Base-by-base conservation (phyloP, 1,284 basidiomycete species). In the Trichosporon sp. region DNA sequence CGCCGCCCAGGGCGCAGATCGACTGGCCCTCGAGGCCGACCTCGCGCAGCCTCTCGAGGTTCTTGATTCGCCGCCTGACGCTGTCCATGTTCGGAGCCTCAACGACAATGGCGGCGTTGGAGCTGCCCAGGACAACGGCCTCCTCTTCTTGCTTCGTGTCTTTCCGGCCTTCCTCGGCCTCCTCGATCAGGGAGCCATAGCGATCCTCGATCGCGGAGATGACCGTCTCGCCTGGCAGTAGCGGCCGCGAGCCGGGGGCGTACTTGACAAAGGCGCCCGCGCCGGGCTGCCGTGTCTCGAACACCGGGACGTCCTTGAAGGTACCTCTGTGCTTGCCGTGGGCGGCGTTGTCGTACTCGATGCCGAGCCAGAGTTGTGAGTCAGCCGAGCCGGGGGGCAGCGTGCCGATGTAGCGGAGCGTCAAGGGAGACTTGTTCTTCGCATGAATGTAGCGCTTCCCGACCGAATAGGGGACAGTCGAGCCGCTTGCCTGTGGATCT, bases 321-420 rank as follows among this genome's bases (percentile, higher is more conserved):
- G 85, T 80, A 12, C 96, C 96, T 74, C 90, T 88, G 79, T 98
- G 95, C 81, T 92, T 96, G 29, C 95, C 95, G 65, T 92, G 87
- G 1, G 79, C 70, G 5, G 90, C 86, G 77, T 94, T 89, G 77
- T 99, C 96, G 92, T 95, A 99, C 84, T 98, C 95, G 65, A 98
- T 87, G 13, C 96, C 96, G 4, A 95, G 87, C 95, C 96, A 99
- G 15, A 83, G 67, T 11, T 68, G 62, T 12, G 13, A 27, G 18
- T 42, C 51, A 11, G 66, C 66, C 31, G 34, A 32, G n/a, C 65
- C 35, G 1, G 76, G 74, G 3, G 56, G 56, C 0, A 81, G 76
- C 0, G 70, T 70, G 12, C 80, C 81, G 67, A 82, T 70, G 69
- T 81, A 82, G 5, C 74, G 74, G 6, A 83, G 60, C 15, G 81